Base-by-base conservation (phyloP, 805 yeast genomes). In the Tanozyma kutaoensis region DNA sequence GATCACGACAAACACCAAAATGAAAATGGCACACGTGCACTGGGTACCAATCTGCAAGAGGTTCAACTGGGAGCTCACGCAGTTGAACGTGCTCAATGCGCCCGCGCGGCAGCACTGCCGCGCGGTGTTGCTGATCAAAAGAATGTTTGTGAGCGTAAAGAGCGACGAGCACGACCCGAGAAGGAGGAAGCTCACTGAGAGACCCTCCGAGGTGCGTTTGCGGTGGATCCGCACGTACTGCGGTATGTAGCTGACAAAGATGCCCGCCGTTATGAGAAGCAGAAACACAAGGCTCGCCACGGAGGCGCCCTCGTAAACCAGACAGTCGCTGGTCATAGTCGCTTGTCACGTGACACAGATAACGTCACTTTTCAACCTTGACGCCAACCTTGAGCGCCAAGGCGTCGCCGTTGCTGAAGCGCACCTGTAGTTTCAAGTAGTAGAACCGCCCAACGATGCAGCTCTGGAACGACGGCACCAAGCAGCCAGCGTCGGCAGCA, bases 131-230 rank as follows among this genome's bases (percentile, higher is more conserved):
- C 79, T 67, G 9, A 81, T 60, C 18, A 81, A 48, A 4, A 74
- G 46, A 25, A 82, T 65, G 41, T 84, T 84, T 12, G 77, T 59
- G 26, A 76, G 50, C 0, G 88, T 72, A 39, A 76, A 66, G 16
- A 74, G 51, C n/a, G 80, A 74, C 13, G 86, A 70, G 25, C 75
- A 48, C 4, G 76, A 67, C 4, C 91, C 91, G 22, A 84, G 60
- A 10, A 82, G 50, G 18, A 82, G 55, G 43, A 73, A 82, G 38
- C 66, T 59, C 9, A 86, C 80, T 4, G 86, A 76, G 14, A 82
- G 54, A 4, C 95, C 95, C 43, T 80, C 85, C 9, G 86, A 72
- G 5, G 84, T 64, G 26, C 65, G 50, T 26, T 84, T 62, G 12
- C 45, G 38, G 27, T 68, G 48, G 28, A 82, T 72, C 24, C 74